Percentiles rank a stretch among this genome's conserved stretches.
These are phyloP conservation scores for Lagenidium giganteum DNA, from an alignment of 352 stramenopile species.

Conservation along the genomic window DNA sequence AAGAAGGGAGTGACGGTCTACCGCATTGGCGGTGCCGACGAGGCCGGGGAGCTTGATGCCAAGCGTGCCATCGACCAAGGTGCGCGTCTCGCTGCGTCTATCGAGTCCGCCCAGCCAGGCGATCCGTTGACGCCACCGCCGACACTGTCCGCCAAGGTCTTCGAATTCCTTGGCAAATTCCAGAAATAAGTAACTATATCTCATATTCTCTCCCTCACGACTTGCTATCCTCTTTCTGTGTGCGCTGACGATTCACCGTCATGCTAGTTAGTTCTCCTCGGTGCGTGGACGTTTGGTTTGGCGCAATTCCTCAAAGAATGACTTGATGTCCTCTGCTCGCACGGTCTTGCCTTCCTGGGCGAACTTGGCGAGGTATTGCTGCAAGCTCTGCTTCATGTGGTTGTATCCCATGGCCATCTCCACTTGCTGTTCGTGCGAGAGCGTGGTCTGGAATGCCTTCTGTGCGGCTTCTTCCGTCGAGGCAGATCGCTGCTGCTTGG, in stretches of 20 bases:
- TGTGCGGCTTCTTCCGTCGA: conserved; percentile 30
- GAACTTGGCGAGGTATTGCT: conserved; percentile 59
- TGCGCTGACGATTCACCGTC: no score
- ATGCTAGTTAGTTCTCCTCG: conserved; percentile 6
- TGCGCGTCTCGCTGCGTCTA: conserved; percentile 74
- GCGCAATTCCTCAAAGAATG: conserved; percentile 55
- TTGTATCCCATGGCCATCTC: conserved; percentile 71
- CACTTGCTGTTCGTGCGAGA: conserved; percentile 69
- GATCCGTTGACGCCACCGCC: conserved; percentile 37
- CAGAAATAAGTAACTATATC: conserved; percentile 27
- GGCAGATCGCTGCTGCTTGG: conserved; percentile 19
- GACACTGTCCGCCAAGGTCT: conserved; percentile 39
- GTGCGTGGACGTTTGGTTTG: conserved; percentile 51
- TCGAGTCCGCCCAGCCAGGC: conserved; percentile 78
- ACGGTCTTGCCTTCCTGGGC: conserved; percentile 56
- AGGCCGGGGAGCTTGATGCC: conserved; percentile 94
- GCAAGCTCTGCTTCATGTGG: conserved; percentile 67
- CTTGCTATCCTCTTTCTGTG: neutral
- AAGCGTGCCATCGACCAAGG: conserved; percentile 98
- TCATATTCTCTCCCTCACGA: neutral
- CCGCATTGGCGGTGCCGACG: conserved; percentile 93
- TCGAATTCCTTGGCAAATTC: conserved; percentile 47
- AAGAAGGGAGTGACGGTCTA: conserved; percentile 82
- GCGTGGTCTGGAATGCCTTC: conserved; percentile 41
- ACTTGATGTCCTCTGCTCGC: conserved; percentile 61